Conservation (phyloP, 2,329 filamentous ascomycete species). For the Trichophyton benhamiae region DNA sequence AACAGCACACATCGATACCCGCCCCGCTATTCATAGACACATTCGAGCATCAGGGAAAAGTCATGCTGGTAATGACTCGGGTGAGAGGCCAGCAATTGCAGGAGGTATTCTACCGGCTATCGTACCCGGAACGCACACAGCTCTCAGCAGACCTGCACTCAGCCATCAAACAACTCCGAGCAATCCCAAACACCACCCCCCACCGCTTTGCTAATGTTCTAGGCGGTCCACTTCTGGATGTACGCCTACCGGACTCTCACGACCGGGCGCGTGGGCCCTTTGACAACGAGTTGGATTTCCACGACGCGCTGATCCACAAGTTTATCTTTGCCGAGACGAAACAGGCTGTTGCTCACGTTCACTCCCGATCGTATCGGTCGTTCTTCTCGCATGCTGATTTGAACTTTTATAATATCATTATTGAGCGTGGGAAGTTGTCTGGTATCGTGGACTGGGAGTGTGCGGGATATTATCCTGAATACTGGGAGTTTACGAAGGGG, state of each 20-base stretch:
- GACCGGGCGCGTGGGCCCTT: not conserved
- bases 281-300: not conserved
- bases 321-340: not conserved
- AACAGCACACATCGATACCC: not conserved
- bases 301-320: not conserved
- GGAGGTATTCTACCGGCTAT: not conserved
- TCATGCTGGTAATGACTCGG: not conserved
- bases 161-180: not conserved
- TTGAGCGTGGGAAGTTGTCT: conserved; percentile 16
- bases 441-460: conserved; percentile 31
- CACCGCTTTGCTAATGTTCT: not conserved
- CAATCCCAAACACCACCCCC: not conserved
- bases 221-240: not conserved
- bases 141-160: not conserved
- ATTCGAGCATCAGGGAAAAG: not conserved
- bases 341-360: not conserved
- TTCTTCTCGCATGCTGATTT: conserved; percentile 24
- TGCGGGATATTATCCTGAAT: conserved; percentile 30
- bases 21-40: not conserved
- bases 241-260: not conserved
- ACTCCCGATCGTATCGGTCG: not conserved
- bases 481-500: conserved; percentile 26
- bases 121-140: not conserved
- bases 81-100: not conserved
- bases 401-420: conserved; percentile 22